Base-by-base conservation (phyloP, 441 rosid genomes). In the Populus tomentosa region DNA sequence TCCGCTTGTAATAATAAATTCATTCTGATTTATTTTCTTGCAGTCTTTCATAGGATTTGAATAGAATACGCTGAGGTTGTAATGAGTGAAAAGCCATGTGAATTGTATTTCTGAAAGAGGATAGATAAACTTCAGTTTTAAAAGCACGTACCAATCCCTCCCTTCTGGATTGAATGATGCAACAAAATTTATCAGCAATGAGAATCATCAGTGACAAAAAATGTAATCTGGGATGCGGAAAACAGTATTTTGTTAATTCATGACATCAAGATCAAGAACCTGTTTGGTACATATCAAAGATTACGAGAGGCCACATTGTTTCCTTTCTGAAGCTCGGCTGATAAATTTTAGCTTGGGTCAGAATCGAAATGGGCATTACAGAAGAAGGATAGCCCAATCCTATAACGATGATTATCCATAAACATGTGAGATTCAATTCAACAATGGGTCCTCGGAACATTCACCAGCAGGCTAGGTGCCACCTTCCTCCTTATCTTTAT, bases 361-460 rank as follows among this genome's bases (percentile, higher is more conserved):
- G 70, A 61, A 21, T 26, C 20, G 64, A 26, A 70, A 72, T 16
- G 86, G 85, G 84, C 36, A 82, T 35, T 61, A 65, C 61, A 2
- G n/a, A 76, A 77, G 79, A 82, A 62, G 11, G 4, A 28, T 32
- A 72, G 80, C 85, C 81, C 80, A 50, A 35, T 10, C 64, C 63
- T 46, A 71, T 32, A 59, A 42, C 11, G n/a, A 42, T 70, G 75
- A 62, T 38, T 30, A 66, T 62, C 38, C 61, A 42, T 7, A 40
- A 68, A 20, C 14, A 40, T 6, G 30, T 16, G 38, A 33, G n/a
- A 62, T 20, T 23, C 18, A 5, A 80, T 20, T 23, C 18, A 5
- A 80, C 3, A 24, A 69, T 32, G 8, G 38, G 32, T 59, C 33
- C 9, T 10, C 28, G 59, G 28, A 11, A 2, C 63, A 10, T 35